Conservation (phyloP, 169 alveolate genomes). For the Plasmodium adleri region DNA sequence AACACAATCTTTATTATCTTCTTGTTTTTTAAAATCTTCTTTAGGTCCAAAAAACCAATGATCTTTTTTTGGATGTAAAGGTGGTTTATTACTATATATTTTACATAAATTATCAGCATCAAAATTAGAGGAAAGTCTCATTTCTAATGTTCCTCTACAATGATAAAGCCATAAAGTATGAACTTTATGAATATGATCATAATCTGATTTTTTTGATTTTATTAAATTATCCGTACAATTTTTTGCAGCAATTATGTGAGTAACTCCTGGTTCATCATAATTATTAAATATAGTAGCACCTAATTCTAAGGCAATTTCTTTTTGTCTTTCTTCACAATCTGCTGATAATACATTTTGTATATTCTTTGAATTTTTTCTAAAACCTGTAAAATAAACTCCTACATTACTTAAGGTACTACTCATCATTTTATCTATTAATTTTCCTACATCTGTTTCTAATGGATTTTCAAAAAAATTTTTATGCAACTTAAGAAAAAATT, state of each 20-base stretch:
- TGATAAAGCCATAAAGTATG: conserved; percentile 94
- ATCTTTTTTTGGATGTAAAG: conserved; percentile 90
- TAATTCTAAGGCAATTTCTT: conserved; percentile 89
- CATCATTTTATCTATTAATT: conserved; percentile 86
- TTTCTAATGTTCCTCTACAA: conserved; percentile 91
- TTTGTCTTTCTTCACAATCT: conserved; percentile 92
- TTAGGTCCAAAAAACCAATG: conserved; percentile 89
- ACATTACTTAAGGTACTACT: conserved; percentile 85
- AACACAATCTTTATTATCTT: conserved; percentile 77
- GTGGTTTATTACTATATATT: conserved; percentile 89
- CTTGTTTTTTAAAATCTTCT: conserved; percentile 76
- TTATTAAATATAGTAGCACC: conserved; percentile 89
- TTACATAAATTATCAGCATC: conserved; percentile 91
- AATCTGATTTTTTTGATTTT: conserved; percentile 85
- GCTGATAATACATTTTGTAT: conserved; percentile 85
- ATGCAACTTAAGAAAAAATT: conserved; percentile 89
- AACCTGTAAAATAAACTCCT: conserved; percentile 92
- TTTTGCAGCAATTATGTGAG: conserved; percentile 93
- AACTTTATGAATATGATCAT: conserved; percentile 86
- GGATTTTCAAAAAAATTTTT: conserved; percentile 89
- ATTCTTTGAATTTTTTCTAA: conserved; percentile 89
- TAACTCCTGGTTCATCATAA: conserved; percentile 87
- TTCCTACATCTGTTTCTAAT: conserved; percentile 89
- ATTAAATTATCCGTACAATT: conserved; percentile 91
- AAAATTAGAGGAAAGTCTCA: conserved; percentile 84